Percentiles rank a stretch among this genome's conserved stretches.
Conservation (phyloP, 23 red algal genomes). For the Rhodosorus marinus region DNA sequence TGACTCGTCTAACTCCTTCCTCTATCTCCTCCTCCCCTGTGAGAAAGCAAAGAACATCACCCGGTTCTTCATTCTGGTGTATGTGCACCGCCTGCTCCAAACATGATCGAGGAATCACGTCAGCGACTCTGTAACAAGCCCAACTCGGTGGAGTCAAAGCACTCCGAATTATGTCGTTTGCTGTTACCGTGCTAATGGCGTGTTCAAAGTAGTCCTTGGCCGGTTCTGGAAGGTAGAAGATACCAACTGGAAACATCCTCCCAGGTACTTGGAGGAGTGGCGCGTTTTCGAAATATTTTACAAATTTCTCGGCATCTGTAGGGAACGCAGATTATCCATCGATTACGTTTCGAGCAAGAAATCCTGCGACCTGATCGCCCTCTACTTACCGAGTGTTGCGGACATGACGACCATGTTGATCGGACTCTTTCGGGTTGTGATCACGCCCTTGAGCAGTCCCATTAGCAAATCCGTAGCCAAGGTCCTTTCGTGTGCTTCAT, state of each 20-base stretch:
- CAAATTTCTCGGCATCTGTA: slow-evolving; percentile 65
- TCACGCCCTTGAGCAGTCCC: slow-evolving; percentile 70
- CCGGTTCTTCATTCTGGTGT: slow-evolving; percentile 35
- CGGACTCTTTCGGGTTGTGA: not conserved
- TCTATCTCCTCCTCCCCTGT: slow-evolving; percentile 99
- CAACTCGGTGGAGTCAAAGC: too few relatives aligned
- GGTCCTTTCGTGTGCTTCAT: slow-evolving; percentile 96
- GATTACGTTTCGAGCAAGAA: not conserved
- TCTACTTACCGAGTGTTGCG: slow-evolving; percentile 56
- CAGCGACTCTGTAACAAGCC: too few relatives aligned
- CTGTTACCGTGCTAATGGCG: slow-evolving; percentile 28
- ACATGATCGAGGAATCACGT: too few relatives aligned
- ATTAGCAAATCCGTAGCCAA: slow-evolving; percentile 93
- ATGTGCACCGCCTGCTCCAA: slow-evolving; percentile 43
- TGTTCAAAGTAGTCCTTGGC: slow-evolving; percentile 65
- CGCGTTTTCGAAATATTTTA: slow-evolving; percentile 30
- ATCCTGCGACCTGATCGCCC: not conserved
- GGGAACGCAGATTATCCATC: slow-evolving; percentile 3
- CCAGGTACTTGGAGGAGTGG: slow-evolving; percentile 80
- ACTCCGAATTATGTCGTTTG: too few relatives aligned
- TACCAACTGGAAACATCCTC: slow-evolving; percentile 70
- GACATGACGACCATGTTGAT: slow-evolving; percentile 77
- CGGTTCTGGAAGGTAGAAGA: slow-evolving; percentile 49
- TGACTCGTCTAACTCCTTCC: slow-evolving; percentile 28
- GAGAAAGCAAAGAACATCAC: slow-evolving; percentile 82